Conservation (phyloP, 805 yeast genomes). For the Kregervanrija fluxuum region DNA sequence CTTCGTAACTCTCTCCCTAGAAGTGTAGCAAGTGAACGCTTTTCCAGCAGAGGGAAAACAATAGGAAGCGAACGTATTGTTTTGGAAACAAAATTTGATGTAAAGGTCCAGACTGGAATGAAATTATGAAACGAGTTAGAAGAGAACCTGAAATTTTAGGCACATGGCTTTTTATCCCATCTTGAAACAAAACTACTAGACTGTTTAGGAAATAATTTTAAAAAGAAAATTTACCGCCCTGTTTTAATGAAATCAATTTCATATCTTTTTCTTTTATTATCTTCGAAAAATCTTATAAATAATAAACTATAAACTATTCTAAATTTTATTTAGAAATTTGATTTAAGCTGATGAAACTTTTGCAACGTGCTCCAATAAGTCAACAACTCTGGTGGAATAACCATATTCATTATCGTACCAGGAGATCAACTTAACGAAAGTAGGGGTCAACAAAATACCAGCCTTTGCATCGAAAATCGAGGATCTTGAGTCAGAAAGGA, state of each 20-base stretch:
- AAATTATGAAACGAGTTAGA: no score
- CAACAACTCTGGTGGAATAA: slow-evolving; percentile 94
- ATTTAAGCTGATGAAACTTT: slow-evolving; percentile 32
- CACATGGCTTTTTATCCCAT: not conserved
- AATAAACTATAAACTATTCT: not conserved
- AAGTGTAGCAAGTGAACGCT: no score
- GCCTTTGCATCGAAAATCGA: slow-evolving; percentile 89
- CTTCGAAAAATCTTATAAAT: not conserved
- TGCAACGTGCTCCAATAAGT: slow-evolving; percentile 77
- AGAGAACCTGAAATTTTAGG: no score
- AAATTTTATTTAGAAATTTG: no score
- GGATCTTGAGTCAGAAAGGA: slow-evolving; percentile 76
- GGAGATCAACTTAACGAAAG: slow-evolving; percentile 83
- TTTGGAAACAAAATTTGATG: no score
- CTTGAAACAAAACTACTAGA: not conserved
- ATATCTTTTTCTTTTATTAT: not conserved
- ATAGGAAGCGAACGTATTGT: no score
- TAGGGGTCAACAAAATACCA: slow-evolving; percentile 80
- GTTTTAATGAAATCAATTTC: not conserved
- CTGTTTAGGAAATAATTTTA: not conserved
- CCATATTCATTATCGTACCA: slow-evolving; percentile 98
- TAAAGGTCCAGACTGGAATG: no score
- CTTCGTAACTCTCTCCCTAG: no score
- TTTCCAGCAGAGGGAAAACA: no score
- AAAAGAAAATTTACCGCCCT: not conserved